A percentile compares a stretch with the other conserved stretches of the same genome.
Conservation (phyloP, 176 grass and related monocot species). For the sorghum (Sorghum bicolor) region DNA sequence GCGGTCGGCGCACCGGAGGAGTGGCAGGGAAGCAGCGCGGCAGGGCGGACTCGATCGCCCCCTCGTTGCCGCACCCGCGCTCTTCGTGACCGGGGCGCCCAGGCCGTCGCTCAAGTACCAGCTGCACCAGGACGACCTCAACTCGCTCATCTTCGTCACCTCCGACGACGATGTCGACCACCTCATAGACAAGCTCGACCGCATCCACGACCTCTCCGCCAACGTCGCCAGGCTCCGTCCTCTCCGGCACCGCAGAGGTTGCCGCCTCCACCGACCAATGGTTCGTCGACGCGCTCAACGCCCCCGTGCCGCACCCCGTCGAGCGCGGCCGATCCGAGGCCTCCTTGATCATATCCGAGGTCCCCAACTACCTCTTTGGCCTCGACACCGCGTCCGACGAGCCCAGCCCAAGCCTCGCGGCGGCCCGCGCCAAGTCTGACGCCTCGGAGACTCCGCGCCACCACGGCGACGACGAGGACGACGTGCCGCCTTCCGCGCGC, state of each 20-base stretch:
- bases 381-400: slow-evolving; percentile 63
- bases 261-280: slow-evolving; percentile 45
- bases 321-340: slow-evolving; percentile 68
- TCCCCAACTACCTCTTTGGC: slow-evolving; percentile 75
- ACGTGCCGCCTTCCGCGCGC: slow-evolving; percentile 10
- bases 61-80: slow-evolving; percentile 43
- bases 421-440: slow-evolving; percentile 29
- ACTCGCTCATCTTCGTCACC: slow-evolving; percentile 78
- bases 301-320: slow-evolving; percentile 34
- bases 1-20: no score
- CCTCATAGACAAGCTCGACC: slow-evolving; percentile 85
- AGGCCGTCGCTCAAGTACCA: slow-evolving; percentile 61
- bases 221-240: slow-evolving; percentile 40
- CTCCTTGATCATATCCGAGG: slow-evolving; percentile 63
- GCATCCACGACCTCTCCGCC: slow-evolving; percentile 24
- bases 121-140: slow-evolving; percentile 75
- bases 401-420: slow-evolving; percentile 10
- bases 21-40: no score
- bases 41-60: no score
- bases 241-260: slow-evolving; percentile 23
- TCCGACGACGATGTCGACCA: slow-evolving; percentile 91
- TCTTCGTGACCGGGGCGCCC: slow-evolving; percentile 11
- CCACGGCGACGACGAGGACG: slow-evolving; percentile 13
- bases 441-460: slow-evolving; percentile 20
- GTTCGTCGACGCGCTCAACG: slow-evolving; percentile 69